Evolutionary conservation across 73 alveolate genomes (phyloP).

Genomic region (Paraurostyla sp.): DNA sequence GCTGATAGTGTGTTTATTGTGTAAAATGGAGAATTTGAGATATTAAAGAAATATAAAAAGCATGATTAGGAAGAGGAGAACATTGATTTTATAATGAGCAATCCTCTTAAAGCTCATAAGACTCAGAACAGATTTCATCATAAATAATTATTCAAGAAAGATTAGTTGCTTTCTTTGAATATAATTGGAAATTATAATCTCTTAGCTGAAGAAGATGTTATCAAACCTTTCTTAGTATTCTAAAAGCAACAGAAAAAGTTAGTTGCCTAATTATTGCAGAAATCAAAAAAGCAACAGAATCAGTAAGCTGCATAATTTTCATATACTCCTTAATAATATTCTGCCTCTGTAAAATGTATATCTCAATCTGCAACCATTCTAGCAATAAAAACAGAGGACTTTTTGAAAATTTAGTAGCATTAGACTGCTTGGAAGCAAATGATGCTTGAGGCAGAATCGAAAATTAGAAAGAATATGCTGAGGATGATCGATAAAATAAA

Average conservation of each 20-base stretch:
- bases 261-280: too few relatives aligned
- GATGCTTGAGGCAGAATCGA: background rate
- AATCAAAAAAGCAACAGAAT: background rate
- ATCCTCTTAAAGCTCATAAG: constrained; percentile 11
- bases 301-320: background rate
- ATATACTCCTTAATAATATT: too few relatives aligned
- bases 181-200: background rate
- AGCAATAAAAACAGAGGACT: constrained; percentile 18
- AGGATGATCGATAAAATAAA: background rate
- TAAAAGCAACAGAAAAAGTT: background rate
- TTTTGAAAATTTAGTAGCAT: background rate
- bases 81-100: background rate
- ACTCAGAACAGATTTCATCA: background rate
- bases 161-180: background rate
- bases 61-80: background rate
- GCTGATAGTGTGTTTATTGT: constrained; percentile 18
- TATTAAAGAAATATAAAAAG: background rate
- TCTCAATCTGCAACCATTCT: constrained; percentile 2
- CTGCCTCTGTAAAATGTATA: constrained; percentile 11
- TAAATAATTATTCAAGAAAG: background rate
- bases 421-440: background rate
- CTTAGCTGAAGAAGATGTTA: constrained; percentile 18
- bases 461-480: background rate
- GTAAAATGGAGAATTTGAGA: constrained; percentile 11
- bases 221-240: background rate